phyloP scores from a whole-genome alignment of 306 rosid genomes.

The Vigna nakashimae region DNA sequence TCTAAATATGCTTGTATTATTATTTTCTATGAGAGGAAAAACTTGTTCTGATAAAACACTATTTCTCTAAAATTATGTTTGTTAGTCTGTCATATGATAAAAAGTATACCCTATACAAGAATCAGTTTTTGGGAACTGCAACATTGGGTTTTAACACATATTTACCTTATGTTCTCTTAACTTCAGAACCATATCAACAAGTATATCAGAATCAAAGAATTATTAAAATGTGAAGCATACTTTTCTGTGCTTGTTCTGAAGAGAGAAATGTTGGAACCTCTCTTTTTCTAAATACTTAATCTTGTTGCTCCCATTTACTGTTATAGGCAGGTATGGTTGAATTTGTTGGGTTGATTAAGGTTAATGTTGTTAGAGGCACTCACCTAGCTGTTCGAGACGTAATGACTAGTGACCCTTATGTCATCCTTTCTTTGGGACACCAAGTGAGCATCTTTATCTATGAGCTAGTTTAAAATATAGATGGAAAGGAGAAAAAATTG shows the following conservation, averaged over 20 bases:
- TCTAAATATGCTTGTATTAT: too few relatives aligned
- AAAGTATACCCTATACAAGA: background rate
- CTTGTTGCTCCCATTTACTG: slow-evolving; percentile 49
- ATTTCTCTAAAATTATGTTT: too few relatives aligned
- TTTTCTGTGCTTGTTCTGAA: slow-evolving; percentile 2
- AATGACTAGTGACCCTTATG: slow-evolving; percentile 92
- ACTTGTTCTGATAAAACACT: too few relatives aligned
- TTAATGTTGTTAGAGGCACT: slow-evolving; percentile 88
- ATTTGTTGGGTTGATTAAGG: slow-evolving; percentile 93
- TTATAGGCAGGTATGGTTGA: slow-evolving; percentile 98
- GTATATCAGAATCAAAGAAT: background rate
- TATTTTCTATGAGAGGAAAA: too few relatives aligned
- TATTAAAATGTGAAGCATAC: slow-evolving; percentile 1
- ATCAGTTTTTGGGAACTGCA: background rate
- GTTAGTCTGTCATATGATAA: too few relatives aligned
- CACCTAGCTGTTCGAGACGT: slow-evolving; percentile 85
- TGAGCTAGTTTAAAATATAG: slow-evolving; percentile 5
- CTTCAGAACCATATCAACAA: slow-evolving; percentile 3
- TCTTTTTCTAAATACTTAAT: slow-evolving; percentile 29
- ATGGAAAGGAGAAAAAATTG: slow-evolving; percentile 4
- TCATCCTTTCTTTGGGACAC: slow-evolving; percentile 83
- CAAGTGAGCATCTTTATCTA: slow-evolving; percentile 72
- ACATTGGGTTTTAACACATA: background rate
- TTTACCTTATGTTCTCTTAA: background rate
- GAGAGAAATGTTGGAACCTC: background rate